Evolutionary conservation across 2,329 filamentous ascomycete genomes (phyloP).

Genomic region (Fusarium globosum): DNA sequence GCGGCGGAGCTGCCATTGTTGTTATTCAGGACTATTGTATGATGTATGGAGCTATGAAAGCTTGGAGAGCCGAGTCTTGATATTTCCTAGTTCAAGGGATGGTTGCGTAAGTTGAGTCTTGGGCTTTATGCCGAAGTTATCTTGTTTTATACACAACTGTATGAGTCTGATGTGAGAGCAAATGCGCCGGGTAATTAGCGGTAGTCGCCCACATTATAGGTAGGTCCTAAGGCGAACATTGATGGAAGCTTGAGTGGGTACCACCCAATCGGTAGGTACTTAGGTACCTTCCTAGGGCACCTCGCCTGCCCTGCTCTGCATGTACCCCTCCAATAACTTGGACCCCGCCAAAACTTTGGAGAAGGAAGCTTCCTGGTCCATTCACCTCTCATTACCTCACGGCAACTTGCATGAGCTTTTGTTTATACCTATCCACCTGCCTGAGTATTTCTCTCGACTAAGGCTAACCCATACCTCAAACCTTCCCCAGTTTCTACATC

Average conservation of each 20-base stretch:
- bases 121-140: constrained; percentile 1
- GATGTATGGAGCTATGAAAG: not conserved
- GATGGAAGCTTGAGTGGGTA: not conserved
- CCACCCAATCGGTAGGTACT: not conserved
- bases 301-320: constrained; percentile 11
- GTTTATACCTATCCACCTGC: constrained; percentile 24
- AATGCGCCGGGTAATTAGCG: constrained; percentile 48
- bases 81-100: not conserved
- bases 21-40: not conserved
- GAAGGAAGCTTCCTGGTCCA: constrained; percentile 17
- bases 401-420: constrained; percentile 23
- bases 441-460: not conserved
- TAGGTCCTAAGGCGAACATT: not conserved
- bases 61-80: not conserved
- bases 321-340: constrained; percentile 48
- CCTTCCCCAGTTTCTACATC: not conserved
- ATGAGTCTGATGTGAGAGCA: not conserved
- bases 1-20: constrained; percentile 47
- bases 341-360: constrained; percentile 48
- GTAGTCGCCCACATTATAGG: constrained; percentile 1
- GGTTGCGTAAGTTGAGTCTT: not conserved
- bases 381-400: not conserved
- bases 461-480: constrained; percentile 11
- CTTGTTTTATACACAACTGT: not conserved
- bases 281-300: not conserved